Evolutionary conservation across 2,329 filamentous ascomycete species (phyloP).

Genomic region (Gaeumannomyces tritici): DNA sequence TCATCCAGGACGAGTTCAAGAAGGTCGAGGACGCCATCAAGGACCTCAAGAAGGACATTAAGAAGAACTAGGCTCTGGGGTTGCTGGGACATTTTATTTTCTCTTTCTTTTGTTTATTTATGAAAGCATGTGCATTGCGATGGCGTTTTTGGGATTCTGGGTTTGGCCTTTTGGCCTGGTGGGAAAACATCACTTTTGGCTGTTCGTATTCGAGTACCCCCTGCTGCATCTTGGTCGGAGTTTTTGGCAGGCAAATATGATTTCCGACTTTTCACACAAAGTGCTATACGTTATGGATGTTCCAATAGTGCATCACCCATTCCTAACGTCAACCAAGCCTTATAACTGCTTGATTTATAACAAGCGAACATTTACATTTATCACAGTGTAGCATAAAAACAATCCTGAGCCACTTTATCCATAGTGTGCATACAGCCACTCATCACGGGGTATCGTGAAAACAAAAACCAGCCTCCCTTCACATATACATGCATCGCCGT

Average conservation of each 20-base stretch:
- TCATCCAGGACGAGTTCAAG: slow-evolving; percentile 2
- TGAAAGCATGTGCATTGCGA: background rate
- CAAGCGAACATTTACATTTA: background rate
- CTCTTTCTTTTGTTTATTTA: no score
- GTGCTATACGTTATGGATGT: no score
- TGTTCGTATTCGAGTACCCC: background rate
- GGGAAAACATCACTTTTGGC: background rate
- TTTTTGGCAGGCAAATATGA: background rate
- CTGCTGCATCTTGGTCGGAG: background rate
- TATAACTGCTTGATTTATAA: background rate
- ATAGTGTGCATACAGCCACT: background rate
- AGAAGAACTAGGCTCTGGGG: slow-evolving; percentile 3
- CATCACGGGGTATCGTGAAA: background rate
- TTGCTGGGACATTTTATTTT: background rate
- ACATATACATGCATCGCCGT: background rate
- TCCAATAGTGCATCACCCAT: background rate
- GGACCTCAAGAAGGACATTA: slow-evolving; percentile 3
- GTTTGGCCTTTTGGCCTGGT: background rate
- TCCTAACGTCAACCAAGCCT: background rate
- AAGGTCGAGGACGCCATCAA: slow-evolving; percentile 2
- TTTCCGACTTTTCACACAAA: background rate
- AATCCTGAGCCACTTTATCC: background rate
- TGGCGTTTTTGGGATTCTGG: background rate
- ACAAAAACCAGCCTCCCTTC: background rate
- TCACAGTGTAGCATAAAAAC: background rate